Evolutionary conservation across 192 early-diverging fungal genomes (phyloP), one percentile per base, ranked within the genome.

Genomic region (Podila clonocystis): DNA sequence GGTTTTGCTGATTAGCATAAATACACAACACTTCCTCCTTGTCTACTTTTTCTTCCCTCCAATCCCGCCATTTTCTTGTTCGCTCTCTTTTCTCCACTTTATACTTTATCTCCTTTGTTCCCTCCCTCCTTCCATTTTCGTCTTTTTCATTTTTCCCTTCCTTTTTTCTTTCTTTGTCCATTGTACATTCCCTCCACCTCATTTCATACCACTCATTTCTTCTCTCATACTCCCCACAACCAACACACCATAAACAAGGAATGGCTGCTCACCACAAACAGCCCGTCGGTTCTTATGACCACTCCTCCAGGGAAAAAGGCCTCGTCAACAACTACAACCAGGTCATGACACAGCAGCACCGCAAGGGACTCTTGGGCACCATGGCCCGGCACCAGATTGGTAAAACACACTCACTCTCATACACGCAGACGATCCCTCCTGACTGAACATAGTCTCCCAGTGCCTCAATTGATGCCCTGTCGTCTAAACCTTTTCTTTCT

Each of bases 341-440:
- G 19, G 59, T n/a, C 36, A 31, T 62, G 61, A 38, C 34, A 22
- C 58, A 52, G 55, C 70, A 80, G 3, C 77, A 62, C 61, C 71
- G 77, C 38, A 73, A 60, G 28, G 77, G 77, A 11, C 57, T 80
- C 31, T 41, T 80, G 24, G 77, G 70, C 4, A 61, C 77, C 2
- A 20, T 80, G 33, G 77, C 65, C 62, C 65, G 77, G 26, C 77
- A 80, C 48, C 77, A 80, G 61, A 80, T 80, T 33, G 77, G 77
- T 80, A 80, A 62, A 26, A n/a, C n/a, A n/a, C 20, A 55, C 52
- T 0, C 22, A 4, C 52, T 4, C 34, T 36, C 34, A 9, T 36
- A 36, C 34, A 36, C 0, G 9, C 33, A 33, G 30, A 11, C 29
- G 26, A 48, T 59, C 17, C 33, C 6, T 65, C 2, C 26, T 50